phyloP scores from a whole-genome alignment of 306 rosid species.

The Prinsepia uniflora region DNA sequence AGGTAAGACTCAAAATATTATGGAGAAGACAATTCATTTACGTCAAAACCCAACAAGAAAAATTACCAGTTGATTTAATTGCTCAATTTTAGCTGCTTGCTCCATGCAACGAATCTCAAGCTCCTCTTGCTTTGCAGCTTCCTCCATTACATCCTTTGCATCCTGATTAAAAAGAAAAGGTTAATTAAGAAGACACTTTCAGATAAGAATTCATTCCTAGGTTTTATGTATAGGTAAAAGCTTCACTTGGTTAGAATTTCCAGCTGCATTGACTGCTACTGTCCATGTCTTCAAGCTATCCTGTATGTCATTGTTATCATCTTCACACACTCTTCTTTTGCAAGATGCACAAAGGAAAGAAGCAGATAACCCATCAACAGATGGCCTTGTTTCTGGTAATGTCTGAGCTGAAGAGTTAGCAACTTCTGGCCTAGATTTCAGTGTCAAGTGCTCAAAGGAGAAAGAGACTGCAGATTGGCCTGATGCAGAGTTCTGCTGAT shows the following conservation, averaged over 20 bases:
- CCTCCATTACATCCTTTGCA: slow-evolving; percentile 22
- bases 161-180: slow-evolving; percentile 14
- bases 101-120: slow-evolving; percentile 59
- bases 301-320: slow-evolving; percentile 38
- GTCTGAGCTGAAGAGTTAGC: slow-evolving; percentile 37
- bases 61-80: slow-evolving; percentile 60
- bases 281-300: slow-evolving; percentile 43
- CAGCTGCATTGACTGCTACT: slow-evolving; percentile 36
- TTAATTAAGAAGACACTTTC: not conserved
- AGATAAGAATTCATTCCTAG: not conserved
- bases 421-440: slow-evolving; percentile 54
- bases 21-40: slow-evolving; percentile 9
- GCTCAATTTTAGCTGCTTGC: slow-evolving; percentile 70
- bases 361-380: slow-evolving; percentile 33
- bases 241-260: slow-evolving; percentile 26
- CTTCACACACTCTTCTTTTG: slow-evolving; percentile 35
- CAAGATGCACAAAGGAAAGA: slow-evolving; percentile 66
- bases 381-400: slow-evolving; percentile 36
- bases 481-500: slow-evolving; percentile 65
- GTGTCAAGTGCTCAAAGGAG: slow-evolving; percentile 70
- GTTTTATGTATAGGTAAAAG: not conserved
- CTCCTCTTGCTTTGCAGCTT: slow-evolving; percentile 47
- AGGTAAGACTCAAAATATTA: slow-evolving; percentile 8
- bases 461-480: slow-evolving; percentile 71
- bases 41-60: slow-evolving; percentile 12